Evolutionary conservation across 352 stramenopile genomes (phyloP), one percentile per base, ranked within the genome.

Genomic region (Pythium brachiatum): DNA sequence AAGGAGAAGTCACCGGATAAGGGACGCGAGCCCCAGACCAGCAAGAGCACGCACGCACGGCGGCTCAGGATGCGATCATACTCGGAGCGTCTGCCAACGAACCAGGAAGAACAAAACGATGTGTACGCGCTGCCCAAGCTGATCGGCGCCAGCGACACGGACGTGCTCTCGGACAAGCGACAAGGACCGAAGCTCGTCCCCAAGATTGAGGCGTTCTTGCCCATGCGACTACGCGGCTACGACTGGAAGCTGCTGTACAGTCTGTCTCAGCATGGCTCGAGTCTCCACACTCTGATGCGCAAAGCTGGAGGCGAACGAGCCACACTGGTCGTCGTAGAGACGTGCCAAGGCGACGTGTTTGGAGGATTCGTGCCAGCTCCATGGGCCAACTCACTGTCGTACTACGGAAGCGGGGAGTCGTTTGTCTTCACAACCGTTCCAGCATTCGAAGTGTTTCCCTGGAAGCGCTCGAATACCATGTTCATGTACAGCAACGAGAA

Each of bases 231-330:
- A 18, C 76, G 78, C 26, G 78, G 74, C 26, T 81, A 92, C 55
- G 79, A 92, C 63, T 92, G 83, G 83, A 73, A 81, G 32, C 41
- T 86, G 60, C 59, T 88, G 4, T 88, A 86, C 69, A 88, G 76
- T 38, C 64, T 87, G 5, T 60, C 72, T 7, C 78, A 90, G 64
- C 71, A 92, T 63, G 83, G 83, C n/a, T 83, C 75, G 38, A 90
- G 79, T 57, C 66, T 92, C 5, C 75, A 86, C 29, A 81, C 80
- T 9, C 66, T 92, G 15, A 68, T 89, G 61, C 69, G 68, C 32
- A 82, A 79, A 51, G 66, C 60, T 1, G 66, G 64, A 3, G 70
- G 70, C 44, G 46, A 83, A 43, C 71, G 64, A 21, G 57, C 80
- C 15, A 86, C 80, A 34, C 46, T 92, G 0, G 25, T 92, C 8